Conservation (phyloP, 2,329 filamentous ascomycete species). For the Penicillium sp. region DNA sequence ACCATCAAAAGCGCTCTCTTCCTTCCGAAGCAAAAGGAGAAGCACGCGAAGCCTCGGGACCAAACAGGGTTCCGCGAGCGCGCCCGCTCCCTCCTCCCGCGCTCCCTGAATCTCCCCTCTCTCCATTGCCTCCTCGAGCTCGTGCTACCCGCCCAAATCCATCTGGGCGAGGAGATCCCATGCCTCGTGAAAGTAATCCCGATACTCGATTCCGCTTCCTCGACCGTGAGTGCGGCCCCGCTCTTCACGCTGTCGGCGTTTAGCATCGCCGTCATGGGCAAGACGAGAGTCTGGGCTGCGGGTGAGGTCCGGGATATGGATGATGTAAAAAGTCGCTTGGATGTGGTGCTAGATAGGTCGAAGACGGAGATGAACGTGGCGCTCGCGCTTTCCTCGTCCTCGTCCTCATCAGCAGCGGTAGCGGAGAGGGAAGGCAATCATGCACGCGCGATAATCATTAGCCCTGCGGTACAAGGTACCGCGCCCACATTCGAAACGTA, state of each 20-base stretch:
- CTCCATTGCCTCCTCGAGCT: neutral
- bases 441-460: neutral
- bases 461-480: neutral
- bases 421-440: neutral
- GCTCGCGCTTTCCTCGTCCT: neutral
- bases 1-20: neutral
- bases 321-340: neutral
- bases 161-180: neutral
- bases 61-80: neutral
- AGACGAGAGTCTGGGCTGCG: neutral
- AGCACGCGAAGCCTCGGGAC: neutral
- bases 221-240: neutral
- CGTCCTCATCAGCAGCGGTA: too few relatives aligned
- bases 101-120: neutral
- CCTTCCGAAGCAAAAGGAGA: neutral
- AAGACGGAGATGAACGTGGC: neutral
- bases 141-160: neutral
- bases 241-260: neutral
- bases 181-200: neutral
- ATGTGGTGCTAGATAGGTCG: neutral
- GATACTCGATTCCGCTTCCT: too few relatives aligned
- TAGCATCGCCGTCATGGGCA: neutral
- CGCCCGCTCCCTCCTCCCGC: neutral
- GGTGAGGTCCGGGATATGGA: neutral
- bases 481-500: slow-evolving; percentile 2